Base-by-base conservation (phyloP, 2,329 filamentous ascomycete genomes). In the Pseudocercospora fuligena region DNA sequence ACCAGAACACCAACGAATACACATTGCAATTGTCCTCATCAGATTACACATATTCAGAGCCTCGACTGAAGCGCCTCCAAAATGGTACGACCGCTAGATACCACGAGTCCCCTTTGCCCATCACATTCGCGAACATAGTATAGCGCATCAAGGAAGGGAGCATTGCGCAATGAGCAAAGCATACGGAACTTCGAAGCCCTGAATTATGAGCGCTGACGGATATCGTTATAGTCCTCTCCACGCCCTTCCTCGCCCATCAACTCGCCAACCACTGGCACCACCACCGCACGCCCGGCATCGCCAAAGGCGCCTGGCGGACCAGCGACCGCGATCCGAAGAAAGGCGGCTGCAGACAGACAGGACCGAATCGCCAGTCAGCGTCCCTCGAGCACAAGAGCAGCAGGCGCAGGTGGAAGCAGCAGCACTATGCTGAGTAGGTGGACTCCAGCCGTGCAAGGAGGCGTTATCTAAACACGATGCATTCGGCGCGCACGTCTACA, bases 371-470 rank as follows among this genome's bases (percentile, higher is more conserved):
- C 94, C 77, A 99, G 97, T 90, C 91, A 89, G 72, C 88, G 95
- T 74, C 95, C 95, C 60, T 92, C 90, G 80, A 97, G 92, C 84
- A 99, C 95, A 73, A 89, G 95, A 76, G 90, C 94, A 46, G 95
- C 95, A 36, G 95, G 95, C 74, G 95, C 95, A 19, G 95, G 95
- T 73, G 95, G 95, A 72, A 97, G 93, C 80, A 97, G 91, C 81
- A 97, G 93, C 84, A 99, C 95, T 61, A 99, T 99, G 95, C 86
- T 99, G 85, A 94, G 94, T 93, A 90, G 73, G 91, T 74, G 3
- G 5, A n/a, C 23, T n/a, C 53, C 46, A 43, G 14, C 14, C 40
- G 14, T 14, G 40, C 14, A 43, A 16, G 14, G 40, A 43, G 40
- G 40, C 40, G 5, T n/a, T 19, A 43, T n/a, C 3, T 43, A 16